Percentiles rank a stretch among this genome's conserved stretches.
Conservation (phyloP, 169 alveolate species). For the Eimeria zaria region DNA sequence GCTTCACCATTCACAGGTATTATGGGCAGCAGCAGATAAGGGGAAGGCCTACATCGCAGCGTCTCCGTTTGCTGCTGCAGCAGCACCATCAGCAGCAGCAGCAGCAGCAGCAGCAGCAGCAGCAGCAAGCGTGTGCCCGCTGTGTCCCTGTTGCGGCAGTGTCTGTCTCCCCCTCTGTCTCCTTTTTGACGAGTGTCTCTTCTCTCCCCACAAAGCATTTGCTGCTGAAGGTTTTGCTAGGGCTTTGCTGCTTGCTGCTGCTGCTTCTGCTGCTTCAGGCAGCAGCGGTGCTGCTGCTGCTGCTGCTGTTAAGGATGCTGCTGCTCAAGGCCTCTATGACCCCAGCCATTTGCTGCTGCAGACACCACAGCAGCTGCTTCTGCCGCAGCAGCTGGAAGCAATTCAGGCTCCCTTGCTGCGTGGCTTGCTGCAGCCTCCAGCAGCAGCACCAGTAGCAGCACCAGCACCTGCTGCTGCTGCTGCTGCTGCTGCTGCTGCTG, state of each 20-base stretch:
- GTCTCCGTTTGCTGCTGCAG: slow-evolving; percentile 34
- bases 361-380: slow-evolving; percentile 5
- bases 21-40: background rate
- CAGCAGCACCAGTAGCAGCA: background rate
- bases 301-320: background rate
- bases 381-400: background rate
- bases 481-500: slow-evolving; percentile 37
- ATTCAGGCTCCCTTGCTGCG: no score
- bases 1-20: slow-evolving; percentile 24
- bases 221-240: slow-evolving; percentile 23
- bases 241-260: slow-evolving; percentile 46
- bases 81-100: slow-evolving; percentile 15
- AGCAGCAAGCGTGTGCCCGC: background rate
- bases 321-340: slow-evolving; percentile 22
- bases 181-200: slow-evolving; percentile 43
- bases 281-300: slow-evolving; percentile 45
- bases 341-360: slow-evolving; percentile 44
- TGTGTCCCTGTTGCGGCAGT: slow-evolving; percentile 55
- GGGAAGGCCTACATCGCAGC: background rate
- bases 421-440: slow-evolving; percentile 16
- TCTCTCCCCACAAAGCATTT: slow-evolving; percentile 50
- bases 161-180: slow-evolving; percentile 54
- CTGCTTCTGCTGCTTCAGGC: slow-evolving; percentile 45
- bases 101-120: slow-evolving; percentile 34
- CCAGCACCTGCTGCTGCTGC: background rate